These are phyloP conservation scores for Xylariales sp. DNA, from an alignment of 2,329 filamentous ascomycete genomes.

Conservation along the genomic window DNA sequence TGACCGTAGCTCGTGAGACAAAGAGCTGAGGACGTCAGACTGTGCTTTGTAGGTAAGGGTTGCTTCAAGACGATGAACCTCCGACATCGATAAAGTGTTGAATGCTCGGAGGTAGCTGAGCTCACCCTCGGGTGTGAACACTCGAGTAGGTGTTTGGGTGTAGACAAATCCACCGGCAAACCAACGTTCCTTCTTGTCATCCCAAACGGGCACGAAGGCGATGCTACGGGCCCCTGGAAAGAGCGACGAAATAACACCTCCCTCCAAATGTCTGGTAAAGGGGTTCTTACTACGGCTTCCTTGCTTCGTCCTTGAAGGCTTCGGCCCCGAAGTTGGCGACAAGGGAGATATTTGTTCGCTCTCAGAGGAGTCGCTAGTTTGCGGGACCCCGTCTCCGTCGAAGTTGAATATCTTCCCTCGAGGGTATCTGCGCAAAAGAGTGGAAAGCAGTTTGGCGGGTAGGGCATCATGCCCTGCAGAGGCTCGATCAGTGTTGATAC, in stretches of 20 bases:
- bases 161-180: constrained; percentile 46
- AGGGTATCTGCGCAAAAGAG: constrained; percentile 39
- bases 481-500: constrained; percentile 19
- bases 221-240: constrained; percentile 42
- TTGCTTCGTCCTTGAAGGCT: neutral
- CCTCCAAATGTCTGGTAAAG: neutral
- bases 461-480: constrained; percentile 19
- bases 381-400: constrained; percentile 31
- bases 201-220: constrained; percentile 44
- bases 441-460: constrained; percentile 33
- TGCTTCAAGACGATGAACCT: constrained; percentile 41
- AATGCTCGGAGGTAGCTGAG: constrained; percentile 47
- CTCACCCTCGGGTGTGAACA: constrained; percentile 41
- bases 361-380: constrained; percentile 22
- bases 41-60: constrained; percentile 40
- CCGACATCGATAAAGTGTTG: constrained; percentile 50
- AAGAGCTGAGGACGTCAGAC: constrained; percentile 52
- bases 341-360: neutral
- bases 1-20: constrained; percentile 56
- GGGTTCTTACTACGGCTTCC: neutral
- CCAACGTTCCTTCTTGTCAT: constrained; percentile 39
- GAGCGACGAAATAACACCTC: constrained; percentile 10
- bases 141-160: constrained; percentile 35
- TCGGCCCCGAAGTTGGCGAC: neutral
- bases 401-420: constrained; percentile 42